Evolutionary conservation across 345 rosid genomes (phyloP), one percentile per base, ranked within the genome.

Genomic region (Citrus cavaleriei): DNA sequence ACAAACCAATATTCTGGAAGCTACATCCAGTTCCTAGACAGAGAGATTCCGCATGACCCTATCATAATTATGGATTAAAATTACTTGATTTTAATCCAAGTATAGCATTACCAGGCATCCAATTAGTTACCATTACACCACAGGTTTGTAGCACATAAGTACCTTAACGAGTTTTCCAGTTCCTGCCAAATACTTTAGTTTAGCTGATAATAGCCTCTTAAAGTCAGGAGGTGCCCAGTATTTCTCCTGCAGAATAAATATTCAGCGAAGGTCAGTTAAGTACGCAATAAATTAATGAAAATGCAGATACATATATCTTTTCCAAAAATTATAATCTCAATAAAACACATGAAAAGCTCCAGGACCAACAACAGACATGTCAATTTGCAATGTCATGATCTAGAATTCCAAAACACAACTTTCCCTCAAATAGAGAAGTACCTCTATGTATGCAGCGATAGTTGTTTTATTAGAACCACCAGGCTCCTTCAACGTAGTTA

Each of bases 191-290:
- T 87, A 85, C 90, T 93, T 96, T 22, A 96, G 82, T 86, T 94
- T 94, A 76, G 90, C 89, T 10, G 98, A 94, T 82, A 97, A 86
- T 76, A 89, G 71, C 88, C 95, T 90, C 86, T 90, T 94, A 75
- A 97, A 94, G 84, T 97, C 97, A 54, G 84, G 88, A 67, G 98
- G 99, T 80, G 98, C 92, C 91, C 95, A 89, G 86, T 92, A 97
- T 86, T 94, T 95, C 77, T 94, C 98, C 99, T 97, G 68, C 72
- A 84, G 63, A 85, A 72, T 42, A 42, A 73, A 62, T 34, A 79
- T 65, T 12, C 76, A 61, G 19, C 5, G 24, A 58, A 76, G 7
- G 21, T 75, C 57, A 74, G 82, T 60, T 32, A 21, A 10, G 35
- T 27, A 63, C 72, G 25, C 64, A 19, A 77, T 25, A 32, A 66